Conservation (phyloP, 2,329 filamentous ascomycete species). For the Aspergillus felis region DNA sequence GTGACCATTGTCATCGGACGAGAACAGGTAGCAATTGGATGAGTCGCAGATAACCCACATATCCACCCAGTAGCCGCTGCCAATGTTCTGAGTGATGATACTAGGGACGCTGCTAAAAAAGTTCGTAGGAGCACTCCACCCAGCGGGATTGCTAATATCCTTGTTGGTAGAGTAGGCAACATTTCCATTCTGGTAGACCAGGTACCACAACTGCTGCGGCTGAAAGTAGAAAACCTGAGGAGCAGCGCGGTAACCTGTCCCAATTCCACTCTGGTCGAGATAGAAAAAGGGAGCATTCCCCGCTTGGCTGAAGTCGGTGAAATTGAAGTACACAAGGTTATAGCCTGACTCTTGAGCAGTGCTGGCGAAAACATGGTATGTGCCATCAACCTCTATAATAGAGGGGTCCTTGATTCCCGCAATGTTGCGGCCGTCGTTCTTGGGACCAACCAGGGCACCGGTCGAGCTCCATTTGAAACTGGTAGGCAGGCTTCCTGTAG, state of each 20-base stretch:
- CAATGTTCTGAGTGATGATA: conserved; percentile 2
- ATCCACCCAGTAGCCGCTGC: conserved; percentile 1
- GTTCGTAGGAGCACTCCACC: conserved; percentile 3
- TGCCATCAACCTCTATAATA: not conserved
- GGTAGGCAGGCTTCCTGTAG: not conserved
- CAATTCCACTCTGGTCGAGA: conserved; percentile 3
- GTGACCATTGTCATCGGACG: conserved; percentile 3
- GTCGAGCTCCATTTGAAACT: conserved; percentile 6
- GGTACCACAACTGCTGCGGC: conserved; percentile 4
- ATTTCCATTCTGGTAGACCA: conserved; percentile 4
- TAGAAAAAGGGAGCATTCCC: conserved; percentile 3
- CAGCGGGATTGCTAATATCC: conserved; percentile 1
- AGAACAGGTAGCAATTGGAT: conserved; percentile 1
- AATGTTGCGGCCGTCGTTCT: not conserved
- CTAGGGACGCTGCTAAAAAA: conserved; percentile 1
- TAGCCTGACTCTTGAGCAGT: conserved; percentile 3
- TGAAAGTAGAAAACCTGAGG: conserved; percentile 3
- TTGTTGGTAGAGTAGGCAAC: conserved; percentile 5
- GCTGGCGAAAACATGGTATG: conserved; percentile 7
- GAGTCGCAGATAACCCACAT: conserved; percentile 5
- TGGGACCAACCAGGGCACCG: not conserved
- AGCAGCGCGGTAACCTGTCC: conserved; percentile 4
- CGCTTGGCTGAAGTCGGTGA: conserved; percentile 6
- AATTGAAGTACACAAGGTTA: conserved; percentile 6
- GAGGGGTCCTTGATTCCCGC: conserved; percentile 6